Percentiles rank a stretch among this genome's conserved stretches.
These are phyloP conservation scores for Colletotrichum sp. DNA, from an alignment of 2,329 filamentous ascomycete genomes.

Conservation along the genomic window DNA sequence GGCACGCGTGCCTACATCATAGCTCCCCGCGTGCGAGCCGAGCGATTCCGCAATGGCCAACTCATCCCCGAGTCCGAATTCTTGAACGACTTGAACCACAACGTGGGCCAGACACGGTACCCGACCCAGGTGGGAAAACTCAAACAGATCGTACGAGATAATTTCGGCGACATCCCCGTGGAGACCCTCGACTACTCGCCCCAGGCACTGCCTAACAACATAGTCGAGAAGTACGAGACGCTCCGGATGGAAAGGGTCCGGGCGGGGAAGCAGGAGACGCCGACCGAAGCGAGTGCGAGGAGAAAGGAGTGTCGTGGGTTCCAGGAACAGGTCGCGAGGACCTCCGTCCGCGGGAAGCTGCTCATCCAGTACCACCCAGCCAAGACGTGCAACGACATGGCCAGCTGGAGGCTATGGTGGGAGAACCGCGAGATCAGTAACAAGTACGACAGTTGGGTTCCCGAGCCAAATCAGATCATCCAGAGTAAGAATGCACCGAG, in stretches of 20 bases:
- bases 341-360: neutral
- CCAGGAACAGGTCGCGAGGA: neutral
- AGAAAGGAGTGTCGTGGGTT: neutral
- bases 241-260: neutral
- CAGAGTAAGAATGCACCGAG: neutral
- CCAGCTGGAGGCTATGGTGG: slow-evolving; percentile 1
- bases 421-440: slow-evolving; percentile 32
- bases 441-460: neutral
- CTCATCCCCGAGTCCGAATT: neutral
- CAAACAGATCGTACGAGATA: neutral
- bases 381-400: neutral
- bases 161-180: neutral
- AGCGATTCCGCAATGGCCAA: neutral
- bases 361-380: slow-evolving; percentile 9
- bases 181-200: neutral
- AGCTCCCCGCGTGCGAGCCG: neutral
- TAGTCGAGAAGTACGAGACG: neutral
- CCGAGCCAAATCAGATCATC: neutral
- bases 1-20: neutral
- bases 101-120: neutral
- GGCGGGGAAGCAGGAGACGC: neutral
- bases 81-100: neutral
- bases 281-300: neutral
- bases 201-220: neutral
- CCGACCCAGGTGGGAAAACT: neutral